Conservation (phyloP, 2,329 filamentous ascomycete genomes). For the Aphanoascus verrucosus region DNA sequence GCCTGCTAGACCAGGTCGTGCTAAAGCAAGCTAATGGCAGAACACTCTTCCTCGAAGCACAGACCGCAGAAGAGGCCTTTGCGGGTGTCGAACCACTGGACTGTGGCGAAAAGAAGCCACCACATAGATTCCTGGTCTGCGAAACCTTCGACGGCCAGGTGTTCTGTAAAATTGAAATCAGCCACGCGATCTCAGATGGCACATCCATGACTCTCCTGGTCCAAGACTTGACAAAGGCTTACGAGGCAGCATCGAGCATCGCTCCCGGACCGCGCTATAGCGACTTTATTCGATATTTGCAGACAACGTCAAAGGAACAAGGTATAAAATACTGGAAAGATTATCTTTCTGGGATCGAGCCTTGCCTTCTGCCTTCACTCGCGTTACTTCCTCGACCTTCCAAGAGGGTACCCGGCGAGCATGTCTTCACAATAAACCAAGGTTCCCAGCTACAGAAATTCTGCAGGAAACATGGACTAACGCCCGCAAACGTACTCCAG, state of each 20-base stretch:
- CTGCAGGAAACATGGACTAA: slow-evolving; percentile 15
- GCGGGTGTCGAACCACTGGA: slow-evolving; percentile 23
- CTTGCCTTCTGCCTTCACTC: slow-evolving; percentile 24
- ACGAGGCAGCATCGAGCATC: slow-evolving; percentile 23
- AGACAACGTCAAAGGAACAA: slow-evolving; percentile 19
- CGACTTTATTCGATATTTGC: slow-evolving; percentile 30
- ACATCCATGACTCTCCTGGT: slow-evolving; percentile 27
- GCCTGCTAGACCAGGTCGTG: slow-evolving; percentile 31
- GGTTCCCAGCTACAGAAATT: slow-evolving; percentile 13
- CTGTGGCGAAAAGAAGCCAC: slow-evolving; percentile 23
- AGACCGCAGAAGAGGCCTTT: slow-evolving; percentile 21
- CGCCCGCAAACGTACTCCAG: slow-evolving; percentile 49
- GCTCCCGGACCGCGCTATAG: slow-evolving; percentile 26
- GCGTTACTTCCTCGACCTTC: slow-evolving; percentile 4
- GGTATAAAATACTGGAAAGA: slow-evolving; percentile 28
- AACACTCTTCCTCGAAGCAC: slow-evolving; percentile 24
- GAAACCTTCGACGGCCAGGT: slow-evolving; percentile 24
- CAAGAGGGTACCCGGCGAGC: slow-evolving; percentile 6
- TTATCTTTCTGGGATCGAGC: slow-evolving; percentile 26
- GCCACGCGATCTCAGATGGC: slow-evolving; percentile 31
- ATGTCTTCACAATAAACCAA: slow-evolving; percentile 13
- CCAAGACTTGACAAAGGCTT: slow-evolving; percentile 25
- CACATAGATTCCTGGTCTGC: slow-evolving; percentile 30
- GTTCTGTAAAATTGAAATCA: slow-evolving; percentile 30
- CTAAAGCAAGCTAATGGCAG: slow-evolving; percentile 21